Percentiles rank a stretch among this genome's conserved stretches.
phyloP scores from a whole-genome alignment of 2,329 filamentous ascomycete genomes.

The Pseudogymnoascus sp. region DNA sequence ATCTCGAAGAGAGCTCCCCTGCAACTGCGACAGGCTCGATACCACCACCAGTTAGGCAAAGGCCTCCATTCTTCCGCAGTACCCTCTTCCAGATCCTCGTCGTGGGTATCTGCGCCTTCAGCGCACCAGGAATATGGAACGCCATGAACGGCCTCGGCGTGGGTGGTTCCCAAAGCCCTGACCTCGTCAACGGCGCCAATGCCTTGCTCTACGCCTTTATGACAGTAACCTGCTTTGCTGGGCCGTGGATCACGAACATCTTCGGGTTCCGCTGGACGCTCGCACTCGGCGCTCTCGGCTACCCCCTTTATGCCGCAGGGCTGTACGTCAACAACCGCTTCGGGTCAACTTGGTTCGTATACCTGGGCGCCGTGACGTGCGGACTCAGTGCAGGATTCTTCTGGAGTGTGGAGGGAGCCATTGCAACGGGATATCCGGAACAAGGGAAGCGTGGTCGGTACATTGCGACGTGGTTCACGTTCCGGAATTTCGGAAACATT shows the following conservation, averaged over 20 bases:
- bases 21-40: not conserved
- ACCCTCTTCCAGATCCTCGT: conserved; percentile 33
- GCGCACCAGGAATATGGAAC: conserved; percentile 36
- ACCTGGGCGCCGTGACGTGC: conserved; percentile 32
- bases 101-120: conserved; percentile 35
- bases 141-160: conserved; percentile 37
- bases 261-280: conserved; percentile 34
- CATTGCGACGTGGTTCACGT: conserved; percentile 33
- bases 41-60: not conserved
- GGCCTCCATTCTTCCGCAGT: not conserved
- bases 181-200: conserved; percentile 39
- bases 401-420: conserved; percentile 36
- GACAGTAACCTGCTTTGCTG: conserved; percentile 36
- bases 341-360: conserved; percentile 34
- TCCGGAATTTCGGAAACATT: conserved; percentile 36
- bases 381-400: conserved; percentile 36
- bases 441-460: conserved; percentile 22
- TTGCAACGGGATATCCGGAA: conserved; percentile 34
- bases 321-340: conserved; percentile 34
- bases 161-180: conserved; percentile 35
- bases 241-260: conserved; percentile 32
- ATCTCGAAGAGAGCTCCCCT: not conserved
- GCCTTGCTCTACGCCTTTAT: conserved; percentile 40
- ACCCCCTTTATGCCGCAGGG: conserved; percentile 35
- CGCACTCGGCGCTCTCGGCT: conserved; percentile 36